Base-by-base conservation (phyloP, 2,329 filamentous ascomycete species). In the Microsporum audouinii region DNA sequence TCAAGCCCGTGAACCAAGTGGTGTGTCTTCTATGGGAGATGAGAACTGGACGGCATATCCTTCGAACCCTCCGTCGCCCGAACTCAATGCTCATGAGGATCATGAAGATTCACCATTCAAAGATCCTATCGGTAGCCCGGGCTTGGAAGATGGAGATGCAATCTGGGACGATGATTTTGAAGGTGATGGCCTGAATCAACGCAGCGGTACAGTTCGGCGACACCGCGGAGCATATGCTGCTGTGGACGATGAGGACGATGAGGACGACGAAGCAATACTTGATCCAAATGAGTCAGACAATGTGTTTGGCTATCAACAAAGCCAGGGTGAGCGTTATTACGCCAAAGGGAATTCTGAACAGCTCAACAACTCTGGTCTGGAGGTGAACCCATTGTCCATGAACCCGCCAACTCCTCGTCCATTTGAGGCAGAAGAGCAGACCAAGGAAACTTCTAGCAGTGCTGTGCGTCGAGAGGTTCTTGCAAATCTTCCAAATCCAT, bases 321-420 rank as follows among this genome's bases (percentile, higher is more conserved):
- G 8, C 63, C 63, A 61, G 23, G 73, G 72, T 43, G 71, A 75
- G 43, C 67, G 70, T 55, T 68, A 68, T 57, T 71, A 73, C 62
- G 67, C 72, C 57, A 69, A 72, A 49, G 71, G 71, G 62, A 65
- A 69, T 17, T 71, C 73, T 56, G 68, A 71, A 14, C 68, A 69
- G 36, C 66, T 71, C 33, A 66, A 72, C 33, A 65, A 69, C n/a
- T 49, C 63, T 14, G 62, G 61, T 2, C 63, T 71, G 36, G 68
- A 65, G 5, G 66, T 73, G n/a, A 76, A 78, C 45, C 77, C 77
- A 2, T 68, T 79, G 17, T 72, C 71, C 62, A 73, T 79, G 69
- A 79, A 79, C 58, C 76, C 76, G 27, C 76, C 76, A 23, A 77
- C 75, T 5, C 76, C 76, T 1, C 71, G 71, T 47, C 72, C 73